Base-by-base conservation (phyloP, 2,329 filamentous ascomycete species). In the Epichloe hybrida region DNA sequence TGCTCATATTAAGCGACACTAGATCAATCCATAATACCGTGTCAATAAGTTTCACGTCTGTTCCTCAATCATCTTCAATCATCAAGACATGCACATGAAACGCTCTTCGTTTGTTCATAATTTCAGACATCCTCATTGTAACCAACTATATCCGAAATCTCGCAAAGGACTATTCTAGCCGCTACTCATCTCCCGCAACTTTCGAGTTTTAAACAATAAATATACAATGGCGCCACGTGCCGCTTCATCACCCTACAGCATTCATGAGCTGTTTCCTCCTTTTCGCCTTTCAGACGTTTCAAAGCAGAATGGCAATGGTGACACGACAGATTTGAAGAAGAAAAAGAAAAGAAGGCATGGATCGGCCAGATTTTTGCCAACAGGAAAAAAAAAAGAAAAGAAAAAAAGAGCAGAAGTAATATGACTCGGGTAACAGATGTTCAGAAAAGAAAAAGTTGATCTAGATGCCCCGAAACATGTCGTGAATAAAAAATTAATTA, bases 151-250 rank as follows among this genome's bases (percentile, higher is more conserved):
- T 20, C 21, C 20, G 3, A 31, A 31, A 50, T 9, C 21, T 50
- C 36, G 35, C 42, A 12, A 50, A 35, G n/a, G n/a, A 35, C 43
- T 50, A 27, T 13, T 44, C 11, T 17, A 34, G 15, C 35, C 31
- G 21, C 35, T n/a, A n/a, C 7, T 36, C 54, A 41, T 23, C 50
- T 46, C 39, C 48, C 51, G 40, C 49, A 51, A 8, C 38, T 37
- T 39, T 12, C 21, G 36, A 39, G 53, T 50, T 52, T 54, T 55
- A 49, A 53, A 52, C 60, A 54, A 56, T 58, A 63, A 61, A 61
- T 66, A 59, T 66, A 62, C 61, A 66, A 55, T 54, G 56, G 55
- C 51, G 50, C 55, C 54, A 49, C 56, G 53, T 58, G 46, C 52
- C 48, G 40, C 45, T 49, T 51, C 52, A 34, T 40, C 50, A 54